Evolutionary conservation across 768 basidiomycete genomes (phyloP).

Genomic region (Mycena indigotica): DNA sequence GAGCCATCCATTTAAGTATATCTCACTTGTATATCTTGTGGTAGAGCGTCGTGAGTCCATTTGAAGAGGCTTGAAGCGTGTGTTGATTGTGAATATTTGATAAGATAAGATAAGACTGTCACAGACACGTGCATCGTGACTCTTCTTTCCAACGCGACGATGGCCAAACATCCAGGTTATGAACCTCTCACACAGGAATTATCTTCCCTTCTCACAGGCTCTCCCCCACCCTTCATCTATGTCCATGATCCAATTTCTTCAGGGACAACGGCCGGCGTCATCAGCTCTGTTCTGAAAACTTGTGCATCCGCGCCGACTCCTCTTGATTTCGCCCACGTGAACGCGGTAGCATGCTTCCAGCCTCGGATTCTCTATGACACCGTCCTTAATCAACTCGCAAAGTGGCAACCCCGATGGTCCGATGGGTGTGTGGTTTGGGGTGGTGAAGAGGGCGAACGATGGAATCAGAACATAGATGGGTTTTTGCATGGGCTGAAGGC

Average conservation of each 20-base stretch:
- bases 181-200: conserved; percentile 30
- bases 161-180: conserved; percentile 17
- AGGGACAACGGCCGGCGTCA: conserved; percentile 46
- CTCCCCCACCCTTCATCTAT: conserved; percentile 68
- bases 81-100: too few relatives aligned
- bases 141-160: conserved; percentile 1
- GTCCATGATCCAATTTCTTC: conserved; percentile 59
- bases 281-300: conserved; percentile 39
- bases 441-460: conserved; percentile 42
- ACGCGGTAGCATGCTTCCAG: conserved; percentile 63
- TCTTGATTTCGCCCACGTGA: conserved; percentile 48
- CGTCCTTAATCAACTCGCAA: conserved; percentile 60
- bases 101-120: too few relatives aligned
- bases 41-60: too few relatives aligned
- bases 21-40: too few relatives aligned
- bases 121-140: too few relatives aligned
- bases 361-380: conserved; percentile 67
- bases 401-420: conserved; percentile 60
- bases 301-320: conserved; percentile 27
- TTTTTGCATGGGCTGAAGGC: conserved; percentile 69
- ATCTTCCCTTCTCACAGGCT: conserved; percentile 37
- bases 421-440: conserved; percentile 65
- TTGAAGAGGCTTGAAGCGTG: too few relatives aligned
- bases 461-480: conserved; percentile 66
- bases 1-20: too few relatives aligned